Conservation (phyloP, 2,329 filamentous ascomycete genomes). For the Phaeosphaeriaceae sp. region DNA sequence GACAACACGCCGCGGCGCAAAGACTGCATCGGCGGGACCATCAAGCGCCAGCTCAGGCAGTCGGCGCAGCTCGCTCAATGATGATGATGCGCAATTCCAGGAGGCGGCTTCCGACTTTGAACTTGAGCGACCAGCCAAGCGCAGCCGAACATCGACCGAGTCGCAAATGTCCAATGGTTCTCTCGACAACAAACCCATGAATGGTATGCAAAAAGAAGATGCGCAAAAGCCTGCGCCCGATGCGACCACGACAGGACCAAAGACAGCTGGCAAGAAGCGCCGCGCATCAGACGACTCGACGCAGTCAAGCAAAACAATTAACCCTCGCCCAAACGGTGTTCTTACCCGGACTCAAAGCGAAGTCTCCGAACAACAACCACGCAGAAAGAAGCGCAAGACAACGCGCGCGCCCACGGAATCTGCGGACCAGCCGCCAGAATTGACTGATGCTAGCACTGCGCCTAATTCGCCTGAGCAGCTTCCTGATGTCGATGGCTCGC, state of each 20-base stretch:
- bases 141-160: slow-evolving; percentile 45
- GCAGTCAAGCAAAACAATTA: slow-evolving; percentile 39
- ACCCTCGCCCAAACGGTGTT: slow-evolving; percentile 42
- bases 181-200: slow-evolving; percentile 39
- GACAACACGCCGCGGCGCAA: slow-evolving; percentile 56
- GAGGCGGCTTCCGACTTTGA: slow-evolving; percentile 40
- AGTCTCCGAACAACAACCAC: slow-evolving; percentile 44
- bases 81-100: slow-evolving; percentile 35
- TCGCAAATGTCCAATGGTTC: slow-evolving; percentile 43
- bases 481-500: slow-evolving; percentile 40
- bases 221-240: slow-evolving; percentile 25
- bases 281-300: slow-evolving; percentile 44
- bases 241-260: slow-evolving; percentile 28
- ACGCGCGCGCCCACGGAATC: slow-evolving; percentile 34
- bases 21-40: slow-evolving; percentile 45
- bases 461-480: slow-evolving; percentile 47
- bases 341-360: slow-evolving; percentile 45
- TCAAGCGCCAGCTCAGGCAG: slow-evolving; percentile 47
- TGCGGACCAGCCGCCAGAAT: slow-evolving; percentile 42
- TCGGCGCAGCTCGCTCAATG: slow-evolving; percentile 50
- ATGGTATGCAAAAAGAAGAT: slow-evolving; percentile 35
- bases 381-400: slow-evolving; percentile 46
- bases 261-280: slow-evolving; percentile 38
- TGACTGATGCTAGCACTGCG: slow-evolving; percentile 47
- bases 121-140: slow-evolving; percentile 48